Percentiles rank a stretch among this genome's conserved stretches.
Evolutionary conservation across 192 early-diverging fungal species (phyloP).

Genomic region (Podila verticillata): DNA sequence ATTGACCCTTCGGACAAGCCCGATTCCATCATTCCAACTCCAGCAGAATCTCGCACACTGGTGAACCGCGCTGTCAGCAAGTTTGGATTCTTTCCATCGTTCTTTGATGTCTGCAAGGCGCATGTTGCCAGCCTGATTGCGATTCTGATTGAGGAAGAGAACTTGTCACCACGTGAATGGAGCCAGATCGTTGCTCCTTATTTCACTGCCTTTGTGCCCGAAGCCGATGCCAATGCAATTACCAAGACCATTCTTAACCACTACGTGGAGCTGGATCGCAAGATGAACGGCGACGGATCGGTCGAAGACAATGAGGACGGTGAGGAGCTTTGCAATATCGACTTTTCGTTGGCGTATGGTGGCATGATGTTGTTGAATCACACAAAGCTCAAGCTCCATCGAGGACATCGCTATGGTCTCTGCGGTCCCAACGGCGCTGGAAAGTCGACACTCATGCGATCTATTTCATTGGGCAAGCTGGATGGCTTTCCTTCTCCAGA

Average conservation of each 20-base stretch:
- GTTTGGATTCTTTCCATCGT: constrained; percentile 61
- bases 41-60: constrained; percentile 51
- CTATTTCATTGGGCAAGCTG: constrained; percentile 80
- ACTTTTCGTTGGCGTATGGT: constrained; percentile 85
- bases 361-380: constrained; percentile 80
- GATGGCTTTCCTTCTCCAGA: constrained; percentile 82
- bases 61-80: constrained; percentile 57
- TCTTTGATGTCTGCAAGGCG: constrained; percentile 57
- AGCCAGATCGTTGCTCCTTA: constrained; percentile 62
- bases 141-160: constrained; percentile 68
- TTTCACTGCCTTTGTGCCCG: constrained; percentile 63
- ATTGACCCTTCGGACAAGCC: constrained; percentile 16
- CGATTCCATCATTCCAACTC: constrained; percentile 29
- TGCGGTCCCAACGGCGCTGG: constrained; percentile 86
- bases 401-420: constrained; percentile 82
- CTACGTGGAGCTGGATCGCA: constrained; percentile 45
- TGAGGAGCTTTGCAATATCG: constrained; percentile 61
- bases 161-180: constrained; percentile 69
- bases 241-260: constrained; percentile 48
- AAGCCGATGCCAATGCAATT: constrained; percentile 54
- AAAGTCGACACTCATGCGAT: constrained; percentile 84
- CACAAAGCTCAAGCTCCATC: constrained; percentile 65
- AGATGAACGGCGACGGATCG: constrained; percentile 51
- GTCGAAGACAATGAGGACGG: constrained; percentile 59
- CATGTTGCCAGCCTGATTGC: constrained; percentile 64